These are phyloP conservation scores for Sporisorium graminicola DNA, from an alignment of 1,284 basidiomycete genomes.

Conservation along the genomic window DNA sequence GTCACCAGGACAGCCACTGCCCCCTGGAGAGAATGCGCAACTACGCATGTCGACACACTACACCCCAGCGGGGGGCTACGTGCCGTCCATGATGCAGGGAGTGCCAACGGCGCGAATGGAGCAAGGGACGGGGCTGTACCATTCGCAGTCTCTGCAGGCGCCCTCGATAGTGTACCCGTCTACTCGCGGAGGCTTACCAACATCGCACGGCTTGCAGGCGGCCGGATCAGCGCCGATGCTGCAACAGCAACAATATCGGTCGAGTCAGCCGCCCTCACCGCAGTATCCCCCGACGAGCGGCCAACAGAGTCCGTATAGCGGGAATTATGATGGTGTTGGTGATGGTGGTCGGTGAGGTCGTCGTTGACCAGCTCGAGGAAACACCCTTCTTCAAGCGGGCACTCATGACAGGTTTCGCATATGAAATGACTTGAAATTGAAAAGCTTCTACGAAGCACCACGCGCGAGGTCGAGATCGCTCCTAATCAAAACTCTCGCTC, in stretches of 20 bases:
- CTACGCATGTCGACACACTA: slow-evolving; percentile 31
- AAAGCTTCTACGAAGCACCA: too few relatives aligned
- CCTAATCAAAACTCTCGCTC: too few relatives aligned
- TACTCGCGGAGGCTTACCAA: too few relatives aligned
- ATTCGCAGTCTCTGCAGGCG: too few relatives aligned
- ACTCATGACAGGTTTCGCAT: too few relatives aligned
- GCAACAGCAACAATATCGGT: slow-evolving; percentile 5
- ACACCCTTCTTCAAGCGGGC: background rate
- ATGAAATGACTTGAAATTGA: too few relatives aligned
- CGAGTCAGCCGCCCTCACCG: slow-evolving; percentile 13
- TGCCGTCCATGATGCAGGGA: slow-evolving; percentile 5
- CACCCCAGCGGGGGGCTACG: slow-evolving; percentile 7
- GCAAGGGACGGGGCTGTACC: too few relatives aligned
- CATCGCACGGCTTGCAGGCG: too few relatives aligned
- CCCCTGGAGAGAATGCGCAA: slow-evolving; percentile 7
- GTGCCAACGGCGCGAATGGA: too few relatives aligned
- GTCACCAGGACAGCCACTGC: background rate
- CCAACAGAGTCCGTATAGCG: slow-evolving; percentile 14
- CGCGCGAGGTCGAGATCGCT: too few relatives aligned
- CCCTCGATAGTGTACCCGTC: too few relatives aligned
- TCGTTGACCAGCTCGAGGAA: background rate
- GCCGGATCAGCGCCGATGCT: slow-evolving; percentile 4
- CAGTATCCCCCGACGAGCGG: background rate
- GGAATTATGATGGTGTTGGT: background rate
- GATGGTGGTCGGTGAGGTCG: slow-evolving; percentile 7